A percentile compares a stretch with the other conserved stretches of the same genome.
These are phyloP conservation scores for Prunus padus DNA, from an alignment of 306 rosid species.

Conservation along the genomic window DNA sequence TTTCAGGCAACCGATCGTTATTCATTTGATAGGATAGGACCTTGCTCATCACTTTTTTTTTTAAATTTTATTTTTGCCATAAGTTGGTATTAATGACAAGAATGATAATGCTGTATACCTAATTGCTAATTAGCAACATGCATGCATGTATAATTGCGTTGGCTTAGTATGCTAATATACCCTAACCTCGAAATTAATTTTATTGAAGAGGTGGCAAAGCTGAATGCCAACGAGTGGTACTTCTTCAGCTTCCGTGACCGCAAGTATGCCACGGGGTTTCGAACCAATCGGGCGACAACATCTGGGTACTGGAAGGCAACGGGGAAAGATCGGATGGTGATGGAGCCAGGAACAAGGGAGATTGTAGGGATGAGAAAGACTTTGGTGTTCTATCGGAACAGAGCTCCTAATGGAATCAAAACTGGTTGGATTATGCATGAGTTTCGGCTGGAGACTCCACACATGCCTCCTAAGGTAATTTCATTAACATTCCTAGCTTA, in stretches of 20 bases:
- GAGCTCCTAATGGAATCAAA: conserved; percentile 96
- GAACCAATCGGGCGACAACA: conserved; percentile 87
- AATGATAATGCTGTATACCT: not conserved
- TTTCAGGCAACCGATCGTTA: not conserved
- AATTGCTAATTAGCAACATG: not conserved
- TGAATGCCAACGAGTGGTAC: conserved; percentile 90
- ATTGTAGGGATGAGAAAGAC: conserved; percentile 96
- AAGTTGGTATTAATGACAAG: not conserved
- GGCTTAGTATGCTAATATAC: no score
- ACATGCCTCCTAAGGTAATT: conserved; percentile 91
- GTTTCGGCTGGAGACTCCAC: conserved; percentile 96
- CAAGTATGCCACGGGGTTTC: conserved; percentile 80
- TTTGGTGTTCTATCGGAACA: conserved; percentile 75
- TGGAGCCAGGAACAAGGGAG: conserved; percentile 64
- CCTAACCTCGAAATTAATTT: not conserved
- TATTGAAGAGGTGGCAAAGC: conserved; percentile 82
- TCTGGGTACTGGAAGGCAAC: conserved; percentile 98
- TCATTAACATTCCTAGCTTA: no score
- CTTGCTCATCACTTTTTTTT: not conserved
- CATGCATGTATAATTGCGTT: not conserved
- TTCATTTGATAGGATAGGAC: not conserved
- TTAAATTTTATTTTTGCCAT: not conserved
- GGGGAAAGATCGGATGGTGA: conserved; percentile 86
- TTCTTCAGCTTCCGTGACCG: conserved; percentile 98
- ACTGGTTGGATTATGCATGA: conserved; percentile 99